Evolutionary conservation across 805 yeast species (phyloP), one percentile per base, ranked within the genome.

Genomic region (Yamadazyma phyllophila): DNA sequence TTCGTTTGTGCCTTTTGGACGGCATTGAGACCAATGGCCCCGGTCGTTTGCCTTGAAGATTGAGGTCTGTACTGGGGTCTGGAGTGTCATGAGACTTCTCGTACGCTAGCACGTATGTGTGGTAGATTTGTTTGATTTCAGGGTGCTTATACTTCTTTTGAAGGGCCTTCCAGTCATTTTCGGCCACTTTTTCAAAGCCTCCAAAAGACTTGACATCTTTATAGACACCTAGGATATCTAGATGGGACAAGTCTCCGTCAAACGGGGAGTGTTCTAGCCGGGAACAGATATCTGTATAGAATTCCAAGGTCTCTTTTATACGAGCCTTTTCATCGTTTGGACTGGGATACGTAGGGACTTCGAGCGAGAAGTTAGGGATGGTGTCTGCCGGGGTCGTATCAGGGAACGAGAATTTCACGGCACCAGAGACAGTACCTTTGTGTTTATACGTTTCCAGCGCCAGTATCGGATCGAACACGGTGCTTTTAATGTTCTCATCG

Each of bases 381-480:
- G 12, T 11, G 4, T 29, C 7, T 4, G 32, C 10, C 3, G 13
- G 17, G 9, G 36, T 14, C 16, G 15, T n/a, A 27, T 10, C 10
- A 39, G 33, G 36, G 5, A 29, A 10, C 13, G 77, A 69, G 2
- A 91, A 60, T 57, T 90, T 91, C 36, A 89, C 64, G 56, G 94
- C 90, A 0, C 97, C 97, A 60, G 74, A 80, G 26, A 66, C 60
- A 27, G 60, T 63, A 2, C 94, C 96, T 8, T 73, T 55, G 0
- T 73, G 69, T 10, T 65, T 61, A 1, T 80, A 62, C 11, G 29
- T 8, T 16, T 43, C 40, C 36, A 42, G 35, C 31, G 34, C 45
- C 20, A 13, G 39, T 27, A 34, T 32, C 10, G 42, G 42, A 17
- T 42, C 45, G 2, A 26, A 20, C 12, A 36, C 15, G n/a, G 39